A percentile compares a stretch with the other conserved stretches of the same genome.
Evolutionary conservation across 371 early-diverging fungal genomes (phyloP).

Genomic region (Mucor indicus): DNA sequence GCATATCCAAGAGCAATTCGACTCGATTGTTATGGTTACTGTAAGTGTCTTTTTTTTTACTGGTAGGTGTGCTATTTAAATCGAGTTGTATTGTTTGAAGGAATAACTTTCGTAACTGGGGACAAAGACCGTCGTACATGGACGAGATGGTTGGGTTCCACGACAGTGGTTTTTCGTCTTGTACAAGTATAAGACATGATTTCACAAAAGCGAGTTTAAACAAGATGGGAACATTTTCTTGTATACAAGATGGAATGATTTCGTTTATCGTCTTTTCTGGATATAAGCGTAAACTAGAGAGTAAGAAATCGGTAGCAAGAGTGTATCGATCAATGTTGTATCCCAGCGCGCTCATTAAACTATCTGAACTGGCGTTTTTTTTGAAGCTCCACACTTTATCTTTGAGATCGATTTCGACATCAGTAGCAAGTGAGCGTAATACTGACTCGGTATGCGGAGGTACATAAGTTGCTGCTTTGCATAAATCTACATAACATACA

Average conservation of each 20-base stretch:
- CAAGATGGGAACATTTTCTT: conserved; percentile 57
- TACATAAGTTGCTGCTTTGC: conserved; percentile 72
- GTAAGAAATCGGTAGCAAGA: conserved; percentile 68
- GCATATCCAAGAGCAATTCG: conserved; percentile 65
- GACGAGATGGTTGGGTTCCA: conserved; percentile 71
- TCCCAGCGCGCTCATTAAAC: too few species aligned
- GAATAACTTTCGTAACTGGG: conserved; percentile 64
- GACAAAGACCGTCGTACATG: conserved; percentile 64
- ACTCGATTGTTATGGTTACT: conserved; percentile 32
- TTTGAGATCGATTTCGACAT: conserved; percentile 72
- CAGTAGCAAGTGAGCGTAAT: conserved; percentile 64
- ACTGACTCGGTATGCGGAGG: conserved; percentile 63
- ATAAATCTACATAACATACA: conserved; percentile 77
- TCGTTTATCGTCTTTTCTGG: conserved; percentile 57
- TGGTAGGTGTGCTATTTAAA: conserved; percentile 6
- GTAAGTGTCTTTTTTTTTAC: conserved; percentile 10
- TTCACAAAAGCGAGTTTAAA: conserved; percentile 73
- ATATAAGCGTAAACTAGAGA: conserved; percentile 69
- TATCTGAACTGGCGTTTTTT: conserved; percentile 39
- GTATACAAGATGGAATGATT: conserved; percentile 65
- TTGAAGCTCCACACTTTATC: conserved; percentile 68
- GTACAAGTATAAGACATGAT: conserved; percentile 70
- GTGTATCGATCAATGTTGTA: conserved; percentile 43
- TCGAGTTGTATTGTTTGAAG: conserved; percentile 47
- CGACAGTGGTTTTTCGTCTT: conserved; percentile 60